phyloP scores from a whole-genome alignment of 148 eudicot species.

The Limonium bicolor region DNA sequence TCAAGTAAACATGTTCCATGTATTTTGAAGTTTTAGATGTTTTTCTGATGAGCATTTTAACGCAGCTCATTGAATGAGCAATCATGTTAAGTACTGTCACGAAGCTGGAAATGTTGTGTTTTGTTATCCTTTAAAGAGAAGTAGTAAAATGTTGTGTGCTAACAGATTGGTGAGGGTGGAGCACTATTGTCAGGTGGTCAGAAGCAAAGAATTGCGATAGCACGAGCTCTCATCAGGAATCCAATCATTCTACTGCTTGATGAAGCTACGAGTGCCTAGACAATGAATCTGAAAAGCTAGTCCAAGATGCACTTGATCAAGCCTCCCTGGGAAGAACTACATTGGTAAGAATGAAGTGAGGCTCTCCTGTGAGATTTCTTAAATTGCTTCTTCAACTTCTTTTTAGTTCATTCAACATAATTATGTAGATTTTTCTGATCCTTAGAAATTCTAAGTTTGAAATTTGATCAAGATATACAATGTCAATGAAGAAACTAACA shows the following conservation, averaged over 20 bases:
- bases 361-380: too few species aligned
- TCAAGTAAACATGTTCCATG: too few species aligned
- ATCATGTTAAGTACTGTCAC: too few species aligned
- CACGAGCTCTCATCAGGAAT: conserved; percentile 79
- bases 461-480: not conserved
- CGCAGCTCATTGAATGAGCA: not conserved
- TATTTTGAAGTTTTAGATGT: not conserved
- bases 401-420: too few species aligned
- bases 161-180: conserved; percentile 84
- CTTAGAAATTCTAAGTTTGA: too few species aligned
- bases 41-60: not conserved
- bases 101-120: too few species aligned
- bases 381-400: too few species aligned
- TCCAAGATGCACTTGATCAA: conserved; percentile 76
- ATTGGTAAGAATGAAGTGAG: too few species aligned
- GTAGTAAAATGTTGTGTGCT: not conserved
- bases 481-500: not conserved
- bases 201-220: conserved; percentile 87
- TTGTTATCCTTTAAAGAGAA: too few species aligned
- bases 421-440: too few species aligned
- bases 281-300: conserved; percentile 68
- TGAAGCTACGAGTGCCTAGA: conserved; percentile 98
- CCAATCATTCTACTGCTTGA: conserved; percentile 81
- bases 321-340: conserved; percentile 90
- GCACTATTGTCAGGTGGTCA: conserved; percentile 88